Evolutionary conservation across 495 filamentous ascomycete genomes (phyloP).

Genomic region (Aspergillus nanangensis): DNA sequence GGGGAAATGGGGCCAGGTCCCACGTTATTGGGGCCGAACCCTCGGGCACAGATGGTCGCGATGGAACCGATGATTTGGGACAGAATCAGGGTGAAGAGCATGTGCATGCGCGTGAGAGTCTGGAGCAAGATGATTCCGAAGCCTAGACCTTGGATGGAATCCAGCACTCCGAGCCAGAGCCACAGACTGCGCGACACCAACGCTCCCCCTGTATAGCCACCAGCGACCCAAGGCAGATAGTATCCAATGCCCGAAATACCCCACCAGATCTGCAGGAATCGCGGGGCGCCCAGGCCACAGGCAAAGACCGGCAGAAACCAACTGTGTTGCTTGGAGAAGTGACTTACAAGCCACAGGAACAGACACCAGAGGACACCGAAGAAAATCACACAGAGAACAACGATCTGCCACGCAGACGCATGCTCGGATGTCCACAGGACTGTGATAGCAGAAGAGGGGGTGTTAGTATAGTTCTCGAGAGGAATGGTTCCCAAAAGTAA

Average conservation of each 20-base stretch:
- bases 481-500: background rate
- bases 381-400: slow-evolving; percentile 39
- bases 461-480: background rate
- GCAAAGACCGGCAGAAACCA: slow-evolving; percentile 48
- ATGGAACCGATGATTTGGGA: slow-evolving; percentile 46
- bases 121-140: slow-evolving; percentile 49
- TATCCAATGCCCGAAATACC: slow-evolving; percentile 39
- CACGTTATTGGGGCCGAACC: slow-evolving; percentile 41
- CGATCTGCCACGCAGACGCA: slow-evolving; percentile 38
- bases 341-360: slow-evolving; percentile 34
- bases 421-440: slow-evolving; percentile 44
- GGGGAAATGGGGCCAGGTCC: slow-evolving; percentile 41
- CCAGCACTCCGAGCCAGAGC: slow-evolving; percentile 46
- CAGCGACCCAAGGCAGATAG: slow-evolving; percentile 42
- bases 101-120: slow-evolving; percentile 44
- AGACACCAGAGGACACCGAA: slow-evolving; percentile 40
- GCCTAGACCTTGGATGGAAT: slow-evolving; percentile 42
- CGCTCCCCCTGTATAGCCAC: slow-evolving; percentile 34
- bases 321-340: slow-evolving; percentile 38
- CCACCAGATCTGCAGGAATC: slow-evolving; percentile 48
- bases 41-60: slow-evolving; percentile 41
- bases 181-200: slow-evolving; percentile 41
- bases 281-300: slow-evolving; percentile 44
- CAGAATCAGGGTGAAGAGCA: slow-evolving; percentile 43
- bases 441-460: background rate